Conservation (phyloP, 768 basidiomycete genomes). For the Leucogyrophana mollusca region DNA sequence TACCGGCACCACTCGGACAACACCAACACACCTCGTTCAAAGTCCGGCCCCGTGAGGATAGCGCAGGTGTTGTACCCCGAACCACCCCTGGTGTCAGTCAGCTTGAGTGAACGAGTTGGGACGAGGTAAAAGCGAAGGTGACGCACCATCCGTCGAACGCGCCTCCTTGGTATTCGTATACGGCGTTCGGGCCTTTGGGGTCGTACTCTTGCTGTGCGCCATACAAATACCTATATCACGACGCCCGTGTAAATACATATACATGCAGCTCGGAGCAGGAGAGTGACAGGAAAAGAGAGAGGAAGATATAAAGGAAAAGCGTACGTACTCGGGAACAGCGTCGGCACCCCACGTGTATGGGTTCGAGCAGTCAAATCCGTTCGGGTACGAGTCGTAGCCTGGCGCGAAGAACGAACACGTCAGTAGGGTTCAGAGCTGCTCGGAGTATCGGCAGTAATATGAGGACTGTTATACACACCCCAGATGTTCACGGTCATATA, state of each 20-base stretch:
- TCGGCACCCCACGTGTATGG: conserved; percentile 44
- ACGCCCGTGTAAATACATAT: conserved; percentile 38
- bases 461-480: too few relatives aligned
- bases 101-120: too few relatives aligned
- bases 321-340: conserved; percentile 40
- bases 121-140: too few relatives aligned
- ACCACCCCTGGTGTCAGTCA: conserved; percentile 17
- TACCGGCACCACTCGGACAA: conserved; percentile 29
- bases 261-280: conserved; percentile 36
- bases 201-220: conserved; percentile 32
- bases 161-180: conserved; percentile 38
- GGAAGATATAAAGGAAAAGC: not conserved
- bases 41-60: conserved; percentile 34
- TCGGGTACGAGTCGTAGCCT: conserved; percentile 38
- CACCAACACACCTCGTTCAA: conserved; percentile 38
- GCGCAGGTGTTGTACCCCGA: conserved; percentile 15
- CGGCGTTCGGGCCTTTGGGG: conserved; percentile 18
- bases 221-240: conserved; percentile 44
- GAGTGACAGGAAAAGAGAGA: conserved; percentile 28
- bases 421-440: not conserved
- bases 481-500: conserved; percentile 48
- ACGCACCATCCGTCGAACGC: conserved; percentile 53
- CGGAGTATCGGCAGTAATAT: too few relatives aligned
- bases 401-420: not conserved
- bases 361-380: conserved; percentile 53